phyloP scores from a whole-genome alignment of 768 basidiomycete species.

The Rhodotorula toruloides region DNA sequence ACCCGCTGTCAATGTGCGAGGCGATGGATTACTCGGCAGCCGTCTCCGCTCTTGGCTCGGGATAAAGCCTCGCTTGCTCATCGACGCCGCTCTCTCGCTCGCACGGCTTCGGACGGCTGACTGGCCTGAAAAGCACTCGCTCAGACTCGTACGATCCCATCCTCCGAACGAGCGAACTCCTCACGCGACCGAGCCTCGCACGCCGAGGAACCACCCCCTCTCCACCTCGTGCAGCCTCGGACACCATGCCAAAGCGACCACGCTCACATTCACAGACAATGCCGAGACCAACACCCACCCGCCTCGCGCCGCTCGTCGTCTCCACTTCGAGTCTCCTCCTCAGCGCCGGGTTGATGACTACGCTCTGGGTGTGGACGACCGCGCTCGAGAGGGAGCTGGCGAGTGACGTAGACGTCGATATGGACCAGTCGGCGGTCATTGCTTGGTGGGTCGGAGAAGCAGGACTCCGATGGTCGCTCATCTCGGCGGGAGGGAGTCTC shows the following conservation, averaged over 20 bases:
- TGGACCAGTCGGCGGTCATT: slow-evolving; percentile 17
- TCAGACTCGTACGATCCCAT: too few relatives aligned
- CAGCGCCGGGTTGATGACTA: slow-evolving; percentile 1
- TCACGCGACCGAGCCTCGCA: too few relatives aligned
- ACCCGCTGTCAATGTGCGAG: too few relatives aligned
- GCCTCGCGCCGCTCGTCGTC: slow-evolving; percentile 9
- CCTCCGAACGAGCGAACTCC: too few relatives aligned
- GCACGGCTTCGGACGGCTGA: too few relatives aligned
- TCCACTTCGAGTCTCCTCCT: slow-evolving; percentile 4
- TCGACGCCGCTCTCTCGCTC: too few relatives aligned
- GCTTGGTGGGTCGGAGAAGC: slow-evolving; percentile 22
- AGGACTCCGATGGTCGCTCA: slow-evolving; percentile 6
- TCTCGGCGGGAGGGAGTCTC: slow-evolving; percentile 5
- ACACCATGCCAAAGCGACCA: not conserved
- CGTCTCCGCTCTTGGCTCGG: too few relatives aligned
- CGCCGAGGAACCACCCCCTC: too few relatives aligned
- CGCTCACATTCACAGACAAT: not conserved
- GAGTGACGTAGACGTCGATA: slow-evolving; percentile 9
- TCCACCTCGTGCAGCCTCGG: too few relatives aligned
- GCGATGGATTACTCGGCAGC: too few relatives aligned
- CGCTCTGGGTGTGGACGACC: not conserved
- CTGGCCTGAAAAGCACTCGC: too few relatives aligned
- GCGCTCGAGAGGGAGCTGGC: not conserved
- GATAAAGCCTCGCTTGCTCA: too few relatives aligned
- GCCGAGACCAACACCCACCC: not conserved